A percentile compares a stretch with the other conserved stretches of the same genome.
Conservation (phyloP, 805 yeast species). For the Suhomyces kilbournensis region DNA sequence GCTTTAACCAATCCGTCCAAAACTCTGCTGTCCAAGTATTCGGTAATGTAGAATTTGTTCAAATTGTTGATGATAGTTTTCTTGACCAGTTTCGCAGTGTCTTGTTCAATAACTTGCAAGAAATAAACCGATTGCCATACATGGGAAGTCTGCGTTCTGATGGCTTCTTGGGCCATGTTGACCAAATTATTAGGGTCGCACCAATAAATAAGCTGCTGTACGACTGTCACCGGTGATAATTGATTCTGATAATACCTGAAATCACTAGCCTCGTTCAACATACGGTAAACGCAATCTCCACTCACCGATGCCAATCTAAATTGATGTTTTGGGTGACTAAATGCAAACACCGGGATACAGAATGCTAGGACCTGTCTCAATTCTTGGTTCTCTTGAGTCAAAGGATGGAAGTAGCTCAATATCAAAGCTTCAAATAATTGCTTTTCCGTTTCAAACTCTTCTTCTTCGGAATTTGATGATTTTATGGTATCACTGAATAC, state of each 20-base stretch:
- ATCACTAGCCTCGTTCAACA: constrained; percentile 41
- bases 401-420: constrained; percentile 72
- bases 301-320: constrained; percentile 59
- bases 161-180: constrained; percentile 41
- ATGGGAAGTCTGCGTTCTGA: constrained; percentile 49
- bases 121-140: constrained; percentile 54
- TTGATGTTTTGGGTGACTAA: constrained; percentile 72
- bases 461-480: constrained; percentile 13
- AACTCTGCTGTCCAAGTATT: constrained; percentile 24
- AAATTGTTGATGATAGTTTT: constrained; percentile 53
- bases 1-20: constrained; percentile 34
- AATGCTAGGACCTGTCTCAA: constrained; percentile 78
- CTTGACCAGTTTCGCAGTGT: constrained; percentile 49
- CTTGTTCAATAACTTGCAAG: constrained; percentile 48
- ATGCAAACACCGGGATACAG: constrained; percentile 85
- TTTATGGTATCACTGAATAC: constrained; percentile 50
- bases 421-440: constrained; percentile 65
- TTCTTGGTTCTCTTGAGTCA: constrained; percentile 57
- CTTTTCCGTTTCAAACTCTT: constrained; percentile 26
- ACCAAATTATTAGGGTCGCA: constrained; percentile 74
- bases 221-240: constrained; percentile 38
- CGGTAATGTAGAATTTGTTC: constrained; percentile 40
- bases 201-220: constrained; percentile 79
- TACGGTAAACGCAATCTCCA: constrained; percentile 61
- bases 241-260: constrained; percentile 33